These are phyloP conservation scores for Ogataea ganodermae DNA, from an alignment of 805 yeast species.

Conservation along the genomic window DNA sequence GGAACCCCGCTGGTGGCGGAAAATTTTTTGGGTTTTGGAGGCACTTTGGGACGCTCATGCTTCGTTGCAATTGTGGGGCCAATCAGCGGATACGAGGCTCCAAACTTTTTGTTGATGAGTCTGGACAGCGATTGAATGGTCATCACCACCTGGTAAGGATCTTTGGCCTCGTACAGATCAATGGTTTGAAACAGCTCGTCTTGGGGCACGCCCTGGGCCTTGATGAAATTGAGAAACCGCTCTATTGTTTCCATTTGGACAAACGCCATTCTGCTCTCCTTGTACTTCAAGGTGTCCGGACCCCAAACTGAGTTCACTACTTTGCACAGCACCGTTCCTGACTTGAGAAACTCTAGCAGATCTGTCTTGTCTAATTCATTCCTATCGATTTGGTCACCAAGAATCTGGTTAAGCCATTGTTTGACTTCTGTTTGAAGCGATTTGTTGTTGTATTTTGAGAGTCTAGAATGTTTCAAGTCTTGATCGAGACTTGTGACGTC, in stretches of 20 bases:
- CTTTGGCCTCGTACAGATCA: slow-evolving; percentile 71
- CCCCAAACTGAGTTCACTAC: slow-evolving; percentile 45
- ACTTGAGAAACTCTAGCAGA: slow-evolving; percentile 57
- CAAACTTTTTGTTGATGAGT: slow-evolving; percentile 56
- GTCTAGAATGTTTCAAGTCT: slow-evolving; percentile 54
- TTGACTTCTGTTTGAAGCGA: slow-evolving; percentile 37
- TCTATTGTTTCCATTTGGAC: slow-evolving; percentile 85
- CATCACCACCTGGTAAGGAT: slow-evolving; percentile 77
- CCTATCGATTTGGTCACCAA: slow-evolving; percentile 32
- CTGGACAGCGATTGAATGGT: slow-evolving; percentile 75
- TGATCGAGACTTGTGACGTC: slow-evolving; percentile 58
- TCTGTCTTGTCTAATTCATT: slow-evolving; percentile 35
- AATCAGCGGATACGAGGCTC: slow-evolving; percentile 47
- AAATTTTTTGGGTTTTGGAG: slow-evolving; percentile 55
- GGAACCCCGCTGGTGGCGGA: slow-evolving; percentile 35
- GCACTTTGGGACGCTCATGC: slow-evolving; percentile 51
- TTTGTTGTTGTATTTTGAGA: slow-evolving; percentile 48
- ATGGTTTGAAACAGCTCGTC: slow-evolving; percentile 80
- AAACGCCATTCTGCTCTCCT: slow-evolving; percentile 72
- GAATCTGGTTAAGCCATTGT: slow-evolving; percentile 52
- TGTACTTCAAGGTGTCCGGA: slow-evolving; percentile 45
- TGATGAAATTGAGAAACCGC: slow-evolving; percentile 63
- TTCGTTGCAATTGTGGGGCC: slow-evolving; percentile 59
- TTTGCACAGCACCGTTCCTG: slow-evolving; percentile 59
- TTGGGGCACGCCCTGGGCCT: slow-evolving; percentile 68